Base-by-base conservation (phyloP, 2,329 filamentous ascomycete species). In the Taxawa tesnikishii region DNA sequence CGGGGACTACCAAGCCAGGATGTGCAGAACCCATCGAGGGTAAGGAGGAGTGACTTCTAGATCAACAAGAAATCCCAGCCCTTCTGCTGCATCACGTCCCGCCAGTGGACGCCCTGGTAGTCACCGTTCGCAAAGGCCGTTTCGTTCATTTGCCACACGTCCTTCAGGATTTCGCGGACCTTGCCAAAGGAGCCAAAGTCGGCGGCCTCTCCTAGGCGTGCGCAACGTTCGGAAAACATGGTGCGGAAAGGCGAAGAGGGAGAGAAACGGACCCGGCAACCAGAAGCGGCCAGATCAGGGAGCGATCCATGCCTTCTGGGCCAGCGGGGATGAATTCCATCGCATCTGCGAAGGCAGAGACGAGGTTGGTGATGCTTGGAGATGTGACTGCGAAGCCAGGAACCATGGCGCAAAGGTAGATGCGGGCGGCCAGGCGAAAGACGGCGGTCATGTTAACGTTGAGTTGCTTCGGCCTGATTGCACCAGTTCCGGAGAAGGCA, bases 321-420 rank as follows among this genome's bases (percentile, higher is more conserved):
- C 88, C 88, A 2, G 76, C 70, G 14, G 90, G 90, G 43, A 98
- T 87, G 55, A 73, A 80, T 34, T 81, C 73, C 41, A 96, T 76
- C 21, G 80, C 73, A 36, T 74, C 70, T 15, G 79, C 75, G 39
- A 94, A 73, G 48, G 83, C 82, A 38, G 80, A 72, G 26, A 94
- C 74, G 15, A 96, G 69, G 43, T 77, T 77, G 47, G 79, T 65
- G 49, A 78, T 87, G 53, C 78, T 83, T 6, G 67, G 64, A 47
- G 90, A 79, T 36, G 67, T 69, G 29, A 81, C 80, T 46, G 79
- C 76, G 60, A 88, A 90, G 35, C 85, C 85, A 1, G 88, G 88
- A 0, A 96, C 83, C 21, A 98, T 68, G 51, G 83, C 87, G 74
- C 85, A 94, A n/a, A 96, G 76, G 60, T 94, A 94, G 60, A 98